Base-by-base conservation (phyloP, 2,329 filamentous ascomycete genomes). In the Beauveria medogensis region DNA sequence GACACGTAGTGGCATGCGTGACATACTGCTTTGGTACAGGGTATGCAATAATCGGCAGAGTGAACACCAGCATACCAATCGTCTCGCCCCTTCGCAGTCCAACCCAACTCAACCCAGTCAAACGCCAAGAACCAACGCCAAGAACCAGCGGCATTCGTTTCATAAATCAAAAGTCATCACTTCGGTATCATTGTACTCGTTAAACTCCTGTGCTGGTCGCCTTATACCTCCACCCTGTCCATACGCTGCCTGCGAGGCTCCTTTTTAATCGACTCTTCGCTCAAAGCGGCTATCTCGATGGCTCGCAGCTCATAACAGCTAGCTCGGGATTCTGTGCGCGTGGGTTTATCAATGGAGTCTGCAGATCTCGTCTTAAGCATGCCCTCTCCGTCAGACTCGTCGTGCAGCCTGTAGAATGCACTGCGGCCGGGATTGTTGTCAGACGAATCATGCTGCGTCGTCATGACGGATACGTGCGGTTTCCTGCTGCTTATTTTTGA, bases 401-500 rank as follows among this genome's bases (percentile, higher is more conserved):
- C 58, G 28, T 55, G 26, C 28, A 54, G 43, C 41, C 51, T 43
- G 43, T 60, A 59, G 26, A 59, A 53, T 16, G 48, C 48, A 37
- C 50, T 59, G 37, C 56, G 56, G 16, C 26, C 56, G 40, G 48
- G 8, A 18, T 55, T 55, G 20, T 48, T 48, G 12, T 48, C 41
- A 2, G 37, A 43, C 9, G 28, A 9, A 14, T 55, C 58, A 12
- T 54, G 58, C 12, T 60, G 58, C 20, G 50, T 60, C 20, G 50
- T 34, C 41, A 48, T 54, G 50, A 54, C 58, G 5, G 51, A 55
- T 20, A 30, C 7, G 10, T 60, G 50, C 1, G 50, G 58, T 26
- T 60, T 60, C 16, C 58, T 54, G 51, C 58, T 55, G 50, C 50
- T 60, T 20, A 60, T 47, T 6, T 60, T 55, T 9, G 58, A 60